Evolutionary conservation across 1,284 basidiomycete species (phyloP), one percentile per base, ranked within the genome.

Genomic region (Neolentinus lepideus): DNA sequence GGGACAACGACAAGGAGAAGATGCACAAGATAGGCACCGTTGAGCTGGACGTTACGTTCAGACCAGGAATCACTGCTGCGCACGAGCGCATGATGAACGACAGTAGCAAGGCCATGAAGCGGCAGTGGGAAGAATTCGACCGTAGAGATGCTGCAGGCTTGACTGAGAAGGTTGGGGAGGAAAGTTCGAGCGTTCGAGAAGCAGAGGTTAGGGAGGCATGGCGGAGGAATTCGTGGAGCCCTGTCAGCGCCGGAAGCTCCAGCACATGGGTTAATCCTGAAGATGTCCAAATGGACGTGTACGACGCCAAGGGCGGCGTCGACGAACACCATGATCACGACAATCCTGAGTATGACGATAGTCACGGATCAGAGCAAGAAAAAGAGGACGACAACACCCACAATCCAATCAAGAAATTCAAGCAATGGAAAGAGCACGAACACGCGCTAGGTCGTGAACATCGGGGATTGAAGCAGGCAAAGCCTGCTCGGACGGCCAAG

Each of bases 381-480:
- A 61, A 55, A 16, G 58, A 51, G 16, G 71, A 70, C 55, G 59
- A 69, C 57, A 70, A 69, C 60, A 66, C 69, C 60, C 69, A 70
- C 56, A 70, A 73, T 25, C 57, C 67, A 22, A 52, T 67, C 36
- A 60, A 59, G 50, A 69, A 64, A 62, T 54, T 68, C 47, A 69
- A 63, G 62, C 62, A 67, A 2, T 72, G 67, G 71, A 67, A 69
- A 50, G 67, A 73, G 27, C 72, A 77, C 56, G 70, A 74, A 61
- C 67, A 71, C 59, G 74, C 77, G 59, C 66, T 79, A 46, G 70
- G 73, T 54, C 66, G 67, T 22, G 72, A 79, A 27, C 79, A 79
- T 48, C 69, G 79, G 19, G 80, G 80, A 14, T 62, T 74, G 51
- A 77, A 77, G 63, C 79, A 81, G 64, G 67, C 72, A 58, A 77